These are phyloP conservation scores for Elaeis oleifera DNA, from an alignment of 202 grass and related monocot species.

Conservation along the genomic window DNA sequence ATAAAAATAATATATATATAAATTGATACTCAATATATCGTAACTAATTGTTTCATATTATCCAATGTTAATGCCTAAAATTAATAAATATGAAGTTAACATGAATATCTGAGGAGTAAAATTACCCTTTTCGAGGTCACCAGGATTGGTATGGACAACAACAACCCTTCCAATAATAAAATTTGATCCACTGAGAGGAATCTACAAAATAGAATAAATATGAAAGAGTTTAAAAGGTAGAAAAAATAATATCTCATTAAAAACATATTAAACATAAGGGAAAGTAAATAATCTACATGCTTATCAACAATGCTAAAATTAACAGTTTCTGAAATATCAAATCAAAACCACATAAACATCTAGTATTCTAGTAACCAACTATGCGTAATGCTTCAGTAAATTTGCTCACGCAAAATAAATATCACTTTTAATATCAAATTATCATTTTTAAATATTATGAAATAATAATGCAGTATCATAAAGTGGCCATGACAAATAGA, in stretches of 20 bases:
- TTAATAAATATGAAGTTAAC: not conserved
- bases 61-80: too few relatives aligned
- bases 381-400: too few relatives aligned
- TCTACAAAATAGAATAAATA: not conserved
- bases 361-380: too few relatives aligned
- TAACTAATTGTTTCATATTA: too few relatives aligned
- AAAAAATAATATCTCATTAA: not conserved
- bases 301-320: not conserved
- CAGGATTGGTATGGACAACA: constrained; percentile 18
- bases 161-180: constrained; percentile 17
- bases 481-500: too few relatives aligned
- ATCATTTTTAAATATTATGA: too few relatives aligned
- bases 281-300: not conserved
- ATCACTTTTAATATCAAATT: too few relatives aligned
- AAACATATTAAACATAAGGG: not conserved
- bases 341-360: not conserved
- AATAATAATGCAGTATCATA: too few relatives aligned
- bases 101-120: not conserved
- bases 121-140: constrained; percentile 15
- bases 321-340: constrained; percentile 5
- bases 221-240: too few relatives aligned
- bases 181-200: constrained; percentile 14
- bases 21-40: too few relatives aligned
- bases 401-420: too few relatives aligned
- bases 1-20: too few relatives aligned